These are phyloP conservation scores for Euphorbia tirucalli DNA, from an alignment of 345 rosid species.

Conservation along the genomic window DNA sequence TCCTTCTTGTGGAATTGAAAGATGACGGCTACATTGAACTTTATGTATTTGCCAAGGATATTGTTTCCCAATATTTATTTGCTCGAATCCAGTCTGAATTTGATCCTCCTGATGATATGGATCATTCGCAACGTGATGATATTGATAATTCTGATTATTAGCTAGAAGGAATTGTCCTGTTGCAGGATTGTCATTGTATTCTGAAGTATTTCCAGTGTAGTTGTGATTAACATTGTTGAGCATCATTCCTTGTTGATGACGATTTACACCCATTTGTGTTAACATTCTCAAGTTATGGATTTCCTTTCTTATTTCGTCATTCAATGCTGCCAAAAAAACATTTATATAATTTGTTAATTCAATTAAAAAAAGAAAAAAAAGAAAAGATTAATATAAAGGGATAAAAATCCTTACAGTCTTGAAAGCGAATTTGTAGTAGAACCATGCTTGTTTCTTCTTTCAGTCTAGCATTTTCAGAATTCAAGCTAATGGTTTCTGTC, in stretches of 20 bases:
- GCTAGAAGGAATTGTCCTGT: neutral
- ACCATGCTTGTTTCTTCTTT: neutral
- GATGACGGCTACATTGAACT: too few species aligned
- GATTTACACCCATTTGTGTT: neutral
- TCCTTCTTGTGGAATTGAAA: too few species aligned
- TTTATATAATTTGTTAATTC: neutral
- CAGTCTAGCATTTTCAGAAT: slow-evolving; percentile 11
- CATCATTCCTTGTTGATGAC: neutral
- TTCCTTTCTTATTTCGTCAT: slow-evolving; percentile 8
- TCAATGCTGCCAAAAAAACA: neutral
- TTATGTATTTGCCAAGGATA: neutral
- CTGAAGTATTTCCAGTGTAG: neutral
- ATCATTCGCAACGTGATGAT: too few species aligned
- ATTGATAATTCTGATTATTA: neutral
- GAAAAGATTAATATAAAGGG: too few species aligned
- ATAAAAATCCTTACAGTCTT: slow-evolving; percentile 27
- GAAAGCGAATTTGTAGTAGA: slow-evolving; percentile 10
- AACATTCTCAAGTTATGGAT: neutral
- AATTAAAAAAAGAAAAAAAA: too few species aligned
- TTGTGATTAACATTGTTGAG: neutral
- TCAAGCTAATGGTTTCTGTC: slow-evolving; percentile 15
- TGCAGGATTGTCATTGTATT: neutral
- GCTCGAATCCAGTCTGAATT: neutral
- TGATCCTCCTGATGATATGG: neutral
- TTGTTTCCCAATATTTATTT: neutral